phyloP scores from a whole-genome alignment of 2,329 filamentous ascomycete genomes.

The Pseudogymnoascus sp. region DNA sequence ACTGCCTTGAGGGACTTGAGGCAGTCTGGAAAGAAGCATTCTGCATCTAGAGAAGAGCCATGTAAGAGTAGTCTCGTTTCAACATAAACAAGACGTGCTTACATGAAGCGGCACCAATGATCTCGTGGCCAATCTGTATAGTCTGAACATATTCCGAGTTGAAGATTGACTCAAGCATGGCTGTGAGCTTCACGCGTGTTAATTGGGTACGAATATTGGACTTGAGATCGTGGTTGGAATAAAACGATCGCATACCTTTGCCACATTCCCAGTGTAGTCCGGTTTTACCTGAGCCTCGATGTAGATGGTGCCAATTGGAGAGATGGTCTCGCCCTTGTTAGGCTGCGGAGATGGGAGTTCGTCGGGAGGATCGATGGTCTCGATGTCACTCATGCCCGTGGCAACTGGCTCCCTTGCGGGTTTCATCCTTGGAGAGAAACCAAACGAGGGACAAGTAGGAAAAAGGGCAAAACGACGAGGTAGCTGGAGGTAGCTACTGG shows the following conservation, averaged over 20 bases:
- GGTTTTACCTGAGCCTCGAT: neutral
- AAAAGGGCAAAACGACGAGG: too few relatives aligned
- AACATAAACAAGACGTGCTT: neutral
- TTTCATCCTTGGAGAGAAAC: neutral
- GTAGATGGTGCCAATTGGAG: neutral
- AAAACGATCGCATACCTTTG: neutral
- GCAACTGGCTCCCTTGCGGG: too few relatives aligned
- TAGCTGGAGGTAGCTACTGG: neutral
- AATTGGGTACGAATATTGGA: neutral
- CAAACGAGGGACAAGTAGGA: too few relatives aligned
- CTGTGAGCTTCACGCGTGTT: neutral
- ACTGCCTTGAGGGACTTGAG: conserved; percentile 6
- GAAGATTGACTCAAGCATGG: neutral
- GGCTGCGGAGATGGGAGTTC: neutral
- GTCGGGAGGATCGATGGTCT: neutral
- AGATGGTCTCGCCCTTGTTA: too few relatives aligned
- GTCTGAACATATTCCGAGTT: neutral
- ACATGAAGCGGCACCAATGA: neutral
- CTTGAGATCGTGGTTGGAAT: too few relatives aligned
- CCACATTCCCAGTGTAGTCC: neutral
- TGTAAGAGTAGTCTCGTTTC: neutral
- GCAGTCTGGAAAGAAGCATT: neutral
- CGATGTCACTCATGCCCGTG: neutral
- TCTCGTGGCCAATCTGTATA: neutral
- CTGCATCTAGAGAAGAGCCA: neutral